Evolutionary conservation across 2,329 filamentous ascomycete genomes (phyloP).

Genomic region (Penicillium sp.): DNA sequence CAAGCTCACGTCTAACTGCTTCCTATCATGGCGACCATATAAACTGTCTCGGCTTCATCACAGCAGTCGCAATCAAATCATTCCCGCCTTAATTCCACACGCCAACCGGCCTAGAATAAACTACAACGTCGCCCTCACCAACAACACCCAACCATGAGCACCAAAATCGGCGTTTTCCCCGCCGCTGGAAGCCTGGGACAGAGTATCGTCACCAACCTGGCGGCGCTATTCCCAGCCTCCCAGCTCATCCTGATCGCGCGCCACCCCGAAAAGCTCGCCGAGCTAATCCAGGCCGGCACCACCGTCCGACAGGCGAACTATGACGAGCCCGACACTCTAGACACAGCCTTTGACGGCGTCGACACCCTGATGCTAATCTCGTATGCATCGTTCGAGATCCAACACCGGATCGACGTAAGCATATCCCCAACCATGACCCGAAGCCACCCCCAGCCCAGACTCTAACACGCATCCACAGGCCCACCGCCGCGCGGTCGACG

Average conservation of each 20-base stretch:
- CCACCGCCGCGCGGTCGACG: conserved; percentile 51
- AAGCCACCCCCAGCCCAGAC: too few species aligned
- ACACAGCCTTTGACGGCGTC: conserved; percentile 50
- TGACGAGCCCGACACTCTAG: conserved; percentile 47
- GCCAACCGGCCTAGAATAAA: too few species aligned
- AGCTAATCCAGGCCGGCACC: conserved; percentile 19
- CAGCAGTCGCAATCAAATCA: too few species aligned
- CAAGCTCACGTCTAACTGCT: too few species aligned
- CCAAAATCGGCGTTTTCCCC: conserved; percentile 43
- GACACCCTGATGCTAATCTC: conserved; percentile 57
- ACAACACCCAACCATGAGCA: conserved; percentile 11
- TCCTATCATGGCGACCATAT: too few species aligned
- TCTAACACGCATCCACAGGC: conserved; percentile 26
- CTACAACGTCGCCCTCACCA: too few species aligned
- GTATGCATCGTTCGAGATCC: conserved; percentile 51
- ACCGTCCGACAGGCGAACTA: conserved; percentile 48
- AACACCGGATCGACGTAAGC: conserved; percentile 45
- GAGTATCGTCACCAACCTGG: conserved; percentile 52
- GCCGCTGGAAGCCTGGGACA: conserved; percentile 54
- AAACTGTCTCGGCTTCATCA: too few species aligned
- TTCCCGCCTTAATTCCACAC: too few species aligned
- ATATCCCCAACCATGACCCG: neutral
- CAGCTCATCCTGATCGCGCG: conserved; percentile 51
- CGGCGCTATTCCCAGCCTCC: conserved; percentile 44
- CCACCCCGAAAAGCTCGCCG: conserved; percentile 22